Percentiles rank a stretch among this genome's conserved stretches.
Conservation (phyloP, 495 filamentous ascomycete genomes). For the Penicillium chermesinum region DNA sequence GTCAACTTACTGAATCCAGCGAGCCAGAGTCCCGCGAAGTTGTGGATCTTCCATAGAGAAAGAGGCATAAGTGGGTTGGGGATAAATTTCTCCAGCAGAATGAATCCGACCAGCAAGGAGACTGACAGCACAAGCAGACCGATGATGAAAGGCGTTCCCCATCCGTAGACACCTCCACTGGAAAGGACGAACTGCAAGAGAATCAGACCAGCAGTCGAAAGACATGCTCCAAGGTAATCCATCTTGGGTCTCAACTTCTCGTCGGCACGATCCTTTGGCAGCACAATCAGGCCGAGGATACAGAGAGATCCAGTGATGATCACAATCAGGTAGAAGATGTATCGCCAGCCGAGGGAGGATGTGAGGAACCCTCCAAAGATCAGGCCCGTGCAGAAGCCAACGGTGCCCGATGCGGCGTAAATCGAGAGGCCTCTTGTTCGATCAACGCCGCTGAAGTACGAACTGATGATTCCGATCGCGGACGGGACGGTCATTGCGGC, state of each 20-base stretch:
- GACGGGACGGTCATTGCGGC: conserved; percentile 35
- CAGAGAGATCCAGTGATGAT: conserved; percentile 29
- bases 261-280: conserved; percentile 23
- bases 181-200: conserved; percentile 37
- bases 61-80: conserved; percentile 33
- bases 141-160: conserved; percentile 43
- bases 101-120: conserved; percentile 35
- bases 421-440: conserved; percentile 32
- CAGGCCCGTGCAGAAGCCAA: conserved; percentile 34
- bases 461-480: conserved; percentile 36
- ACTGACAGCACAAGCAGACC: conserved; percentile 39
- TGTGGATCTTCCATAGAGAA: conserved; percentile 31
- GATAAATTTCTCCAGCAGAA: conserved; percentile 28
- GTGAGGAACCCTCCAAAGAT: conserved; percentile 36
- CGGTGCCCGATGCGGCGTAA: conserved; percentile 32
- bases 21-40: conserved; percentile 35
- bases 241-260: conserved; percentile 19
- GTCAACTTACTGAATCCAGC: conserved; percentile 32
- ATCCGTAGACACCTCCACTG: conserved; percentile 38
- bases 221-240: conserved; percentile 31
- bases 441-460: conserved; percentile 33
- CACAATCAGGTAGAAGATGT: conserved; percentile 33
- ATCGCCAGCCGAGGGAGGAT: conserved; percentile 34
- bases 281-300: conserved; percentile 27
- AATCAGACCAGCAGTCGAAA: conserved; percentile 32